These are phyloP conservation scores for Pichia phayaonensis DNA, from an alignment of 805 yeast genomes.

Conservation along the genomic window DNA sequence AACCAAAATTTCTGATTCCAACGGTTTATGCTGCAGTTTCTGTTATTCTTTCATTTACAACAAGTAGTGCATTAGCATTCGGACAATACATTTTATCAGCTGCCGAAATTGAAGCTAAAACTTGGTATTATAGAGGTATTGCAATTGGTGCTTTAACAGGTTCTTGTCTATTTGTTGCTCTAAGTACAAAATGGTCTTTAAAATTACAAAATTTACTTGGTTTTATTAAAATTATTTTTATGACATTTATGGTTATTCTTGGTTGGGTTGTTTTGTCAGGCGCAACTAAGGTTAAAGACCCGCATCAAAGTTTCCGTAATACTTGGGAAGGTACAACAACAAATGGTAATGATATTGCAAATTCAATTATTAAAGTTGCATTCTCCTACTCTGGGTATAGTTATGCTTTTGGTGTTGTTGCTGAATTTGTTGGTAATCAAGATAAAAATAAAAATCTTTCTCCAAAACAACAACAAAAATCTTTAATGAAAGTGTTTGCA, in stretches of 20 bases:
- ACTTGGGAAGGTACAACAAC: constrained; percentile 35
- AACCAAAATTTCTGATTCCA: constrained; percentile 65
- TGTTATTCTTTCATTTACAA: constrained; percentile 77
- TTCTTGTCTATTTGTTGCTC: no score
- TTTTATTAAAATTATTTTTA: constrained; percentile 62
- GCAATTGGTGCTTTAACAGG: constrained; percentile 73
- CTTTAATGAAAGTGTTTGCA: constrained; percentile 43
- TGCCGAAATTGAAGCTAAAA: constrained; percentile 56
- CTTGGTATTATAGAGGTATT: constrained; percentile 73
- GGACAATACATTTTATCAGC: constrained; percentile 74
- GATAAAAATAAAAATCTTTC: constrained; percentile 6
- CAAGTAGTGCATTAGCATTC: constrained; percentile 73
- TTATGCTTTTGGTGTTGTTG: constrained; percentile 33
- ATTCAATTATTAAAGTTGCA: constrained; percentile 36
- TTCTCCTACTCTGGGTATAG: constrained; percentile 36
- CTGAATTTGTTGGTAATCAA: constrained; percentile 33
- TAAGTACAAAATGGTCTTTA: constrained; percentile 61
- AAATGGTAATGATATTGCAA: constrained; percentile 36
- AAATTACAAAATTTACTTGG: constrained; percentile 61
- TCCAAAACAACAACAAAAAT: constrained; percentile 40
- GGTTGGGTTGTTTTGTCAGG: constrained; percentile 85
- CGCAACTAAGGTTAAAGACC: constrained; percentile 34
- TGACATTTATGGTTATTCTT: constrained; percentile 60
- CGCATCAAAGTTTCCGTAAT: constrained; percentile 27
- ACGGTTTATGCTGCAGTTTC: constrained; percentile 63